Conservation (phyloP, 1,284 basidiomycete genomes). For the Apiotrichum montevideense region DNA sequence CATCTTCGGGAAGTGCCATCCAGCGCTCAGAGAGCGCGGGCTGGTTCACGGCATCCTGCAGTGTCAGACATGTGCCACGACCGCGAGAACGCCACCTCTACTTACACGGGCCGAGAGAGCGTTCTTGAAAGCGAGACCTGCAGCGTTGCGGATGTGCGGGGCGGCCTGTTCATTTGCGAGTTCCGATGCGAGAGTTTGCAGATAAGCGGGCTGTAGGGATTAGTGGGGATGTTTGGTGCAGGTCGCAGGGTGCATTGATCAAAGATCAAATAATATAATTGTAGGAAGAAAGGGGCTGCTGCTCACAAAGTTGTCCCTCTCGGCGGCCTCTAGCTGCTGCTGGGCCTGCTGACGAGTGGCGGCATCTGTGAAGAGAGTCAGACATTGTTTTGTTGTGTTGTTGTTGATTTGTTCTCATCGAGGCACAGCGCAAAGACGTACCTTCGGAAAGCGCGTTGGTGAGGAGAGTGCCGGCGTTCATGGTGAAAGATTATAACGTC, state of each 20-base stretch:
- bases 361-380: conserved; percentile 55
- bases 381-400: too few species aligned
- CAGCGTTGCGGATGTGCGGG: conserved; percentile 82
- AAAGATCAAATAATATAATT: neutral
- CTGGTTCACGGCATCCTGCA: conserved; percentile 71
- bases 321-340: conserved; percentile 74
- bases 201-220: conserved; percentile 66
- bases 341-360: conserved; percentile 82
- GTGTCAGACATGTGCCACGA: conserved; percentile 1
- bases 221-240: neutral
- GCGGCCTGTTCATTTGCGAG: conserved; percentile 66
- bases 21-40: conserved; percentile 71
- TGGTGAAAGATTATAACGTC: conserved; percentile 37
- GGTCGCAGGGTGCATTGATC: neutral
- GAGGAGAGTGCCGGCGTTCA: conserved; percentile 85
- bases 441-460: conserved; percentile 83
- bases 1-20: conserved; percentile 64
- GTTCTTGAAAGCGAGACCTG: conserved; percentile 96
- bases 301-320: conserved; percentile 75
- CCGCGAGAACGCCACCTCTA: conserved; percentile 23
- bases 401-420: too few species aligned
- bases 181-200: conserved; percentile 76
- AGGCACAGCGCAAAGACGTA: conserved; percentile 48
- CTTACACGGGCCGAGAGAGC: conserved; percentile 80
- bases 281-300: conserved; percentile 10